Percentiles rank a stretch among this genome's conserved stretches.
These are phyloP conservation scores for Candida nitratophila DNA, from an alignment of 805 yeast genomes.

Conservation along the genomic window DNA sequence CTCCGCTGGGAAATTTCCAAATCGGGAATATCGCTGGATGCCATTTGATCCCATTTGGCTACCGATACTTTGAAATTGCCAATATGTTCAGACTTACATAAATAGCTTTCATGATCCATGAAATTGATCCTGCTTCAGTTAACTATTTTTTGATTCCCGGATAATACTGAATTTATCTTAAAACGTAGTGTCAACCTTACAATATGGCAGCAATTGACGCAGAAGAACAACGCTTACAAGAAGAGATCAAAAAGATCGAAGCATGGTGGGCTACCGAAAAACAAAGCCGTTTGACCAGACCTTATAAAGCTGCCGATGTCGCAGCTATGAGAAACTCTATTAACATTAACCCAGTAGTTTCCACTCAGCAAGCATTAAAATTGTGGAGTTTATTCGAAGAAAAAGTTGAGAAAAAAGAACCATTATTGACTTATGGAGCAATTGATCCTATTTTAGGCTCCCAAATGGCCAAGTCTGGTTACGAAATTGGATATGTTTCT, in stretches of 20 bases:
- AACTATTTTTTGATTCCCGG: too few relatives aligned
- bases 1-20: not conserved
- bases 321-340: constrained; percentile 48
- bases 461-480: constrained; percentile 41
- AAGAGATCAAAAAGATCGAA: constrained; percentile 25
- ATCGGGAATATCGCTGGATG: not conserved
- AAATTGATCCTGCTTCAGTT: too few relatives aligned
- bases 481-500: constrained; percentile 47
- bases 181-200: not conserved
- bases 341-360: constrained; percentile 35
- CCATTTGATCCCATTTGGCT: not conserved
- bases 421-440: constrained; percentile 53
- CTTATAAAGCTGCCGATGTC: constrained; percentile 45
- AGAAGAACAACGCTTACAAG: constrained; percentile 8
- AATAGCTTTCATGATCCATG: too few relatives aligned
- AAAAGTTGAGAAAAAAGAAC: constrained; percentile 34
- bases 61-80: too few relatives aligned
- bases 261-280: constrained; percentile 47
- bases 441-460: constrained; percentile 61
- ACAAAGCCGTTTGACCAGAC: constrained; percentile 38
- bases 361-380: constrained; percentile 42
- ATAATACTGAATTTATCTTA: too few relatives aligned
- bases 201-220: constrained; percentile 6
- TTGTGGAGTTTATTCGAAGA: constrained; percentile 37
- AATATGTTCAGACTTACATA: too few relatives aligned